These are phyloP conservation scores for Chytridiales sp. DNA, from an alignment of 371 early-diverging fungal species.

Conservation along the genomic window DNA sequence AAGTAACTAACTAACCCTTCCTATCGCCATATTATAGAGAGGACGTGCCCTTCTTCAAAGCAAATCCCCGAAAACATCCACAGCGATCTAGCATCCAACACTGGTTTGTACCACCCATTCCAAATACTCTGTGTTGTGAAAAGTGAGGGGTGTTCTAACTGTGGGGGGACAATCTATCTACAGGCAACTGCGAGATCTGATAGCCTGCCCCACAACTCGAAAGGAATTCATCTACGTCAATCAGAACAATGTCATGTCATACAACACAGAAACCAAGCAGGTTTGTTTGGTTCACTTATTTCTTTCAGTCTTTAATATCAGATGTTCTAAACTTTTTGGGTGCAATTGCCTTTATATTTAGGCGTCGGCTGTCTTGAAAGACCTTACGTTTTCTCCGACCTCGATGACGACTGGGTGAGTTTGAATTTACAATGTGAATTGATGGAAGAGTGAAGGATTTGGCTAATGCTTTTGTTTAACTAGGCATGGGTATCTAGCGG, in stretches of 20 bases:
- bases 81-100: slow-evolving; percentile 58
- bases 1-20: no score
- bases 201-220: slow-evolving; percentile 62
- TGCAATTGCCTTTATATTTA: slow-evolving; percentile 2
- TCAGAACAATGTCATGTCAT: slow-evolving; percentile 57
- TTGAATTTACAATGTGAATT: slow-evolving; percentile 1
- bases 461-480: neutral
- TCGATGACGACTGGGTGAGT: slow-evolving; percentile 69
- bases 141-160: no score
- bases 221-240: slow-evolving; percentile 63
- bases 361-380: slow-evolving; percentile 56
- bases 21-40: slow-evolving; percentile 29
- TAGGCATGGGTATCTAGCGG: slow-evolving; percentile 74
- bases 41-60: slow-evolving; percentile 40
- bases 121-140: neutral
- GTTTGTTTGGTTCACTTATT: slow-evolving; percentile 32
- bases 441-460: neutral
- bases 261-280: slow-evolving; percentile 61
- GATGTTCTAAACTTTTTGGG: no score
- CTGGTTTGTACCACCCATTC: slow-evolving; percentile 35
- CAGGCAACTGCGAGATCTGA: slow-evolving; percentile 92
- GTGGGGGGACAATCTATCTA: no score
- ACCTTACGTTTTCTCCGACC: slow-evolving; percentile 77
- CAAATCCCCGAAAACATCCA: slow-evolving; percentile 45
- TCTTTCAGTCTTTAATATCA: no score